Percentiles rank a stretch among this genome's conserved stretches.
These are phyloP conservation scores for Cnidoscolus chayamansa DNA, from an alignment of 441 rosid species.

Conservation along the genomic window DNA sequence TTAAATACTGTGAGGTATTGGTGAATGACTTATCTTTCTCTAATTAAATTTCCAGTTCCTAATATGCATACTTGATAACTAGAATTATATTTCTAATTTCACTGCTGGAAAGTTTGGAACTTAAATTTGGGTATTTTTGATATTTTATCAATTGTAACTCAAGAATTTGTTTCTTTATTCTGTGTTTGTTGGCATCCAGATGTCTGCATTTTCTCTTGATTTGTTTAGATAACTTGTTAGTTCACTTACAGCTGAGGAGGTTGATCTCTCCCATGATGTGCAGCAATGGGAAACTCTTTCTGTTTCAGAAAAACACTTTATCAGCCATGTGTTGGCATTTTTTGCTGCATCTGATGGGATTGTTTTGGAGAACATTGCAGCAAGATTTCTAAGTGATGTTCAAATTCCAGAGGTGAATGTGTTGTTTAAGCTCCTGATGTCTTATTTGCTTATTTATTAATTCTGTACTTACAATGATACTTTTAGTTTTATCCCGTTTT, in stretches of 20 bases:
- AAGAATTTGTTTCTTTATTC: background rate
- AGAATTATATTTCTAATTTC: background rate
- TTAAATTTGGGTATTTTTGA: background rate
- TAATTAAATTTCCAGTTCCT: background rate
- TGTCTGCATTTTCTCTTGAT: background rate
- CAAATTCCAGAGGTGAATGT: conserved; percentile 78
- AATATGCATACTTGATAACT: background rate
- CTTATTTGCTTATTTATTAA: background rate
- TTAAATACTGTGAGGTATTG: background rate
- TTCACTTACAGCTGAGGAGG: conserved; percentile 76
- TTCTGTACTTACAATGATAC: background rate
- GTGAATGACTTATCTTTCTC: background rate
- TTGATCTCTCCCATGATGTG: conserved; percentile 78
- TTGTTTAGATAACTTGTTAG: conserved; percentile 15
- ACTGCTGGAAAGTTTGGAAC: background rate
- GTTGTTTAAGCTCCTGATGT: conserved; percentile 12
- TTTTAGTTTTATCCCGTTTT: background rate
- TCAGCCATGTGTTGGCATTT: conserved; percentile 77
- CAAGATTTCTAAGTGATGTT: conserved; percentile 76
- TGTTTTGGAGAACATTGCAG: conserved; percentile 82
- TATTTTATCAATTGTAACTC: background rate
- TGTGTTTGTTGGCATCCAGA: background rate
- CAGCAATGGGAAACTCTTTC: conserved; percentile 69
- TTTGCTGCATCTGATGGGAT: conserved; percentile 93
- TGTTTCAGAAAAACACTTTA: conserved; percentile 69